Evolutionary conservation across 2,329 filamentous ascomycete species (phyloP), one percentile per base, ranked within the genome.

Genomic region (Apiospora aurea): DNA sequence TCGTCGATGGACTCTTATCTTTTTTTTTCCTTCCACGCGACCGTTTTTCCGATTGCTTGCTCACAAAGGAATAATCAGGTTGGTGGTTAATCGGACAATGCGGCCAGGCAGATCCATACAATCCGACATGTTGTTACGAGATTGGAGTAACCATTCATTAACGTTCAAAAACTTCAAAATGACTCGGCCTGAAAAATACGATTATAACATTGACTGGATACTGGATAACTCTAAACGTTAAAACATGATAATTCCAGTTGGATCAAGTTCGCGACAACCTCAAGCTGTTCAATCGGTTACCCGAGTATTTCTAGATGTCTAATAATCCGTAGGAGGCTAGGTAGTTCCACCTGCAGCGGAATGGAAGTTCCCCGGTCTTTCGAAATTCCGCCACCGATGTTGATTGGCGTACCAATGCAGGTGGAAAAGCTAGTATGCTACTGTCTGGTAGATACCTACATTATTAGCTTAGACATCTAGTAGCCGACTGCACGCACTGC

Each of bases 51-150:
- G 34, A 34, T 64, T 34, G 34, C 57, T 64, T 34, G 34, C 57
- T 64, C 57, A 64, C 57, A 64, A 64, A 64, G 57, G 29, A 64
- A 64, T n/a, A 41, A n/a, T 64, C 57, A n/a, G 34, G 34, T 64
- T 41, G 57, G 57, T 64, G 57, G 57, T 64, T 29, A 57, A 24
- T 64, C 57, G 34, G 57, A 64, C 18, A 64, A 64, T 64, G 57
- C 57, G 57, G 57, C 34, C 57, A 41, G 57, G 18, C 34, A 64
- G 34, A 41, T 64, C 57, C 57, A 64, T 64, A 64, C 57, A 64
- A 64, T 64, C 29, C 57, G 57, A 64, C 57, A 64, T 64, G 21
- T 64, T 64, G 46, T 47, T 49, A 49, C 21, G 46, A 34, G 8
- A 10, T 26, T 57, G 53, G 16, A 38, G 18, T 2, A 34, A 21